These are phyloP conservation scores for Stenocarpella maydis DNA, from an alignment of 2,329 filamentous ascomycete genomes.

Conservation along the genomic window DNA sequence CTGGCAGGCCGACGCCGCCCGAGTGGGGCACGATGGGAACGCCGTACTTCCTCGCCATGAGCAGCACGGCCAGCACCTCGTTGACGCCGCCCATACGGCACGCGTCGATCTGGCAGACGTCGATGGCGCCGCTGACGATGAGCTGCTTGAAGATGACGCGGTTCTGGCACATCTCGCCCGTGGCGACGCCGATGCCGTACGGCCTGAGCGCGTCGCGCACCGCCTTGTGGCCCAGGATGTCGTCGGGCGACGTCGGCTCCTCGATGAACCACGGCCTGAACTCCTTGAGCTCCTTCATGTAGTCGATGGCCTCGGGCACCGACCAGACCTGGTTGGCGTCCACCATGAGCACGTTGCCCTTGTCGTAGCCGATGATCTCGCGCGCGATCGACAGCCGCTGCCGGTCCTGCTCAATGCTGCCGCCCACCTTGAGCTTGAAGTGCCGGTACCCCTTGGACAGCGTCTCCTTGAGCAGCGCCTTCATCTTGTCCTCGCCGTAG, in stretches of 20 bases:
- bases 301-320: conserved; percentile 85
- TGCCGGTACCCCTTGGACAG: conserved; percentile 79
- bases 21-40: conserved; percentile 90
- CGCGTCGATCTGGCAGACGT: conserved; percentile 89
- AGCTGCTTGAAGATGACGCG: conserved; percentile 94
- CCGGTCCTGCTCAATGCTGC: conserved; percentile 74
- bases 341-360: conserved; percentile 87
- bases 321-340: conserved; percentile 95
- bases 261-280: conserved; percentile 96
- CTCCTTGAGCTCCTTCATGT: conserved; percentile 83
- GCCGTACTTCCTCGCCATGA: conserved; percentile 81
- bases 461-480: conserved; percentile 75
- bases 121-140: conserved; percentile 79
- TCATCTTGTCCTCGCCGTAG: conserved; percentile 89
- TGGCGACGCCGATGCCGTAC: conserved; percentile 82
- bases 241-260: conserved; percentile 90
- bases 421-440: conserved; percentile 92
- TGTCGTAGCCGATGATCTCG: conserved; percentile 82
- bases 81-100: conserved; percentile 91
- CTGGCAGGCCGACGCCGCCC: conserved; percentile 87
- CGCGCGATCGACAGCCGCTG: conserved; percentile 76
- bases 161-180: conserved; percentile 96
- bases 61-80: conserved; percentile 87
- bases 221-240: conserved; percentile 87
- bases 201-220: conserved; percentile 82